These are phyloP conservation scores for Hypoxylon fragiforme DNA, from an alignment of 495 filamentous ascomycete genomes.

Conservation along the genomic window DNA sequence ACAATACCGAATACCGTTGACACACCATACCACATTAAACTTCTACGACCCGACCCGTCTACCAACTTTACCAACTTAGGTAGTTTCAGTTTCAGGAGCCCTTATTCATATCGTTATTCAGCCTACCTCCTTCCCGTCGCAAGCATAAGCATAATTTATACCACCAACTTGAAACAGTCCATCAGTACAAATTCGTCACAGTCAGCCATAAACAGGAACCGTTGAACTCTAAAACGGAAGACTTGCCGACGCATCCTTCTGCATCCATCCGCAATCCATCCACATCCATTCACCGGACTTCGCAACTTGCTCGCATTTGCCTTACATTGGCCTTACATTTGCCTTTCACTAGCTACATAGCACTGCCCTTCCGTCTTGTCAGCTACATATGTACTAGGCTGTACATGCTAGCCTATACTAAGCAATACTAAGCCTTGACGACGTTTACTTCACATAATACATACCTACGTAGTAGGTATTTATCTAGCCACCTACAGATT, in stretches of 20 bases:
- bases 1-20: too few species aligned
- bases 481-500: conserved; percentile 15
- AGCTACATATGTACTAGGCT: too few species aligned
- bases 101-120: conserved; percentile 10
- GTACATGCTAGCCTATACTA: too few species aligned
- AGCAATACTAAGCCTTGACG: too few species aligned
- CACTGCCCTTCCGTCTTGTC: too few species aligned
- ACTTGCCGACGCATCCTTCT: conserved; percentile 15
- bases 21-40: not conserved
- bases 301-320: too few species aligned
- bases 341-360: too few species aligned
- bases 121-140: conserved; percentile 9
- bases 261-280: not conserved
- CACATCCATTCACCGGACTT: too few species aligned
- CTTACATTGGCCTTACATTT: too few species aligned
- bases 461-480: conserved; percentile 6
- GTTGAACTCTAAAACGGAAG: conserved; percentile 17
- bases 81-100: conserved; percentile 16
- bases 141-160: conserved; percentile 31
- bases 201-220: conserved; percentile 14
- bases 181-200: conserved; percentile 18
- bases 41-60: conserved; percentile 1
- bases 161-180: conserved; percentile 33
- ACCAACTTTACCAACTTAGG: too few species aligned
- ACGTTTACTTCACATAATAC: too few species aligned